Evolutionary conservation across 768 basidiomycete species (phyloP), one percentile per base, ranked within the genome.

Genomic region (Imleria badia): DNA sequence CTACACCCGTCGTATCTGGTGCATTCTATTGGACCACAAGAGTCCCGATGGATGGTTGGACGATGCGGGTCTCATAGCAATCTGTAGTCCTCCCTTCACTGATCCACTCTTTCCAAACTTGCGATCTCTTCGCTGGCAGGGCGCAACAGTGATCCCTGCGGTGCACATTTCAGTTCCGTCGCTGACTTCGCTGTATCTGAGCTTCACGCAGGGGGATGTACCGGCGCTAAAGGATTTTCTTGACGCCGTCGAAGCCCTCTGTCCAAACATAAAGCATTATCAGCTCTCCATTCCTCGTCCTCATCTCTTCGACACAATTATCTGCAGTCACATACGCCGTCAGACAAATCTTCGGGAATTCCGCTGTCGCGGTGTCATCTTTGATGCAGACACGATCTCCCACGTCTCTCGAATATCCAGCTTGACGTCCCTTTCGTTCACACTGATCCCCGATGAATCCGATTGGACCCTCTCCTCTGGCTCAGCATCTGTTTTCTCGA

Each of bases 81-180:
- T 17, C 3, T 23, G 9, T 50, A 22, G 15, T 9, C 7, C 34
- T 22, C 26, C 46, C 9, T 1, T 12, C 10, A 4, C 12, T 3
- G 30, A 36, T 8, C 20, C 39, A 3, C 51, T 59, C 39, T 54
- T 59, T 5, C 43, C 50, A 12, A 53, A 50, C 22, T 38, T 59
- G 17, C 47, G 44, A 2, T 31, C 38, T 14, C 9, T 58, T 15
- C 33, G 14, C 9, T 53, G 46, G 30, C 29, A 30, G 29, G 48
- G 48, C 12, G 10, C 12, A 15, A 13, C 5, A 11, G 10, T 15
- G 29, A 33, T 39, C 13, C 52, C 38, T 50, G 38, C 13, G n/a
- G 13, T 17, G 26, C 29, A 49, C 26, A 15, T 41, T 11, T n/a
- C 20, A 6, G 47, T 50, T 10, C 45, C 36, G 22, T 40, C 38